Base-by-base conservation (phyloP, 1,284 basidiomycete species). In the Exobasidium rhododendri region DNA sequence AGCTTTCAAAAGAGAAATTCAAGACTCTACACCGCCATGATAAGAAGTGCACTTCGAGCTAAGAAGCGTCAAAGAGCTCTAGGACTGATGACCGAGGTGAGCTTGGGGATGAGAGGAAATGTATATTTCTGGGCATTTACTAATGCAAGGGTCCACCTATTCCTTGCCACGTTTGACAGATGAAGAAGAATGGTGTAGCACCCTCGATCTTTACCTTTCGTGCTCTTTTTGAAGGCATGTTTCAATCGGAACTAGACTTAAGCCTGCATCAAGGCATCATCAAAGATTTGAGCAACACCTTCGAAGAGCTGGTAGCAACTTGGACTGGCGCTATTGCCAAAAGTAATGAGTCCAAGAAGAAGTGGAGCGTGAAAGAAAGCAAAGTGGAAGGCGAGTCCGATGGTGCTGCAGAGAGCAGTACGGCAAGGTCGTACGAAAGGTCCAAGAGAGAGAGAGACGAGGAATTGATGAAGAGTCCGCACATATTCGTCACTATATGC, bases 171-270 rank as follows among this genome's bases (percentile, higher is more conserved):
- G n/a, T n/a, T n/a, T n/a, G n/a, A n/a, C 35, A 44, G 28, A 55
- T 55, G 52, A 55, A 55, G 28, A 55, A 55, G 52, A 55, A 55
- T 44, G 52, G 52, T 3, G 52, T 55, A n/a, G 20, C 52, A 2
- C 52, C 52, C n/a, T 5, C 31, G 22, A 4, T 44, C 2, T 26
- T n/a, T 14, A 26, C 26, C n/a, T 55, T n/a, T 44, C 29, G 4
- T 22, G 52, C 32, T 26, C 28, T 55, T n/a, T 32, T 44, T 26
- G 22, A 22, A 22, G 52, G 52, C 4, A 3, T 31, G 24, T 13
- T 44, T 26, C 52, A 4, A 6, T 3, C 28, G 4, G 22, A 32
- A 4, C 2, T 29, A n/a, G n/a, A 55, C 4, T 14, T 14, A 20
- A 17, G 28, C 2, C 2, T 6, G 4, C 20, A 55, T 44, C n/a